Base-by-base conservation (phyloP, 2,329 filamentous ascomycete species). In the Phyllachora maydis region DNA sequence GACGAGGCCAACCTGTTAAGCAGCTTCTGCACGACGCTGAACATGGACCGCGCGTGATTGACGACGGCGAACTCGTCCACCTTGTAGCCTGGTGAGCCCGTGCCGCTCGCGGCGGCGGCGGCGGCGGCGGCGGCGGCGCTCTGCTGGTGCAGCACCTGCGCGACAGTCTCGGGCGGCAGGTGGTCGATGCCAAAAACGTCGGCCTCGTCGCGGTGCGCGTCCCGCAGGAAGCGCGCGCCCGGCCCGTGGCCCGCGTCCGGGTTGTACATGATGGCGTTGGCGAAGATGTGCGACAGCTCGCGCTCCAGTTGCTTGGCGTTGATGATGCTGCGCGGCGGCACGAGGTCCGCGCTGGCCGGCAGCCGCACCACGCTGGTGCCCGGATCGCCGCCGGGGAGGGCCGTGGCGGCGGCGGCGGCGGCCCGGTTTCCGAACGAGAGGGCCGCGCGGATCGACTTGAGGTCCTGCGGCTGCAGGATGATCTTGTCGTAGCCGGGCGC, bases 191-290 rank as follows among this genome's bases (percentile, higher is more conserved):
- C n/a, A n/a, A n/a, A n/a, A n/a, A n/a, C n/a, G n/a, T n/a, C 49
- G 11, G 50, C 52, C 7, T 45, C 45, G 20, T 46, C 48, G 1
- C 38, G 44, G 12, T 41, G 39, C 4, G 50, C 38, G 19, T 50
- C 38, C 26, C 51, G 49, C 36, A 64, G 44, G 32, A 82, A 76
- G 0, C 58, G 52, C 2, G 59, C 54, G 0, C 73, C 73, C 7
- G 74, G 67, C 0, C 75, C 74, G 14, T 72, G 65, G 33, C 76
- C 58, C 0, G 74, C 70, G 31, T 91, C 79, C 0, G 77, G 71
- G 37, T 95, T 95, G 55, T 92, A 98, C 88, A 98, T 95, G 47
- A 93, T 76, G 11, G 88, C 85, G 39, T 95, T 95, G 34, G 82
- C 81, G 45, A 95, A 92, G 78, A 95, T 93, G 37, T 90, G 77